Base-by-base conservation (phyloP, 257 asterid species). In the Scutellaria galericulata region DNA sequence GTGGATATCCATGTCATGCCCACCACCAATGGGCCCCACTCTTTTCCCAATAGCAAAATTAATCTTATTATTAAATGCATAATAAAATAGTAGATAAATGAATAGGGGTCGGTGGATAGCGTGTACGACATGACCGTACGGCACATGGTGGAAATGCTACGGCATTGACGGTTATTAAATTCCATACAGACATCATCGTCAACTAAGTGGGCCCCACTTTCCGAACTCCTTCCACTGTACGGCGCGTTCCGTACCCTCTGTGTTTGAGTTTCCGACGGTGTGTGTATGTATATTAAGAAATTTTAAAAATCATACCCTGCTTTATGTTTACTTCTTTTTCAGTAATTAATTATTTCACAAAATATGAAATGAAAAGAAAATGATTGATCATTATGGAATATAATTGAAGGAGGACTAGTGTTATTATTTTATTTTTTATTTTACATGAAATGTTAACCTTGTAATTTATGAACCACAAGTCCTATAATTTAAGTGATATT, bases 71-170 rank as follows among this genome's bases (percentile, higher is more conserved):
- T 9, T 11, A 50, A 18, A 18, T 18, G 18, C 18, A 18, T 18
- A 18, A 18, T 18, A 18, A 18, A 18, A 39, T 3, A 12, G 20
- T 7, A 31, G 24, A 27, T 10, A 65, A 15, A 9, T 52, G 48
- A 78, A 53, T 22, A 67, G 22, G 74, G 79, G 76, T 54, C 46
- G 79, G 79, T 73, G 76, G 41, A 0, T 27, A 63, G 66, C 64
- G 79, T 40, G 79, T 79, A 79, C 70, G 77, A 44, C 79, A 63
- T 60, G 82, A 66, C 66, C 83, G 79, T 74, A 78, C 82, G 79
- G 82, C 45, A 58, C 39, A 57, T 71, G 66, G 72, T 27, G 53
- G 68, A 66, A 45, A 42, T 35, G 66, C 71, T 62, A 78, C 71
- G 61, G 61, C 58, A 50, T 53, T 66, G 72, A 67, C 81, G 42